These are phyloP conservation scores for Zymoseptoria tritici DNA, from an alignment of 2,329 filamentous ascomycete genomes.

Conservation along the genomic window DNA sequence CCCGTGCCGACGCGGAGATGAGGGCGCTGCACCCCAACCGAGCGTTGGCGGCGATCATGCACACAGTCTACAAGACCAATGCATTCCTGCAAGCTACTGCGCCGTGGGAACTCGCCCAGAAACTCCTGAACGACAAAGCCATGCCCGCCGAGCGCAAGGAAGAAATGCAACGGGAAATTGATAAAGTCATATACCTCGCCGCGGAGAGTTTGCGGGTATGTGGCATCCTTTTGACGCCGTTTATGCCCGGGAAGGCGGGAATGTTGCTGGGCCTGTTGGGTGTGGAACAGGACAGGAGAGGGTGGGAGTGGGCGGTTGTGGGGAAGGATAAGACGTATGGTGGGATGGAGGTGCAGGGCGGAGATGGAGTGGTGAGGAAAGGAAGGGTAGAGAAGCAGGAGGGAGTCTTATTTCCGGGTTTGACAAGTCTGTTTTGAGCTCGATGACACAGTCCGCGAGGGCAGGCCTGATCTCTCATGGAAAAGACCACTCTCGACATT, in stretches of 20 bases:
- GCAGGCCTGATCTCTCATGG: no score
- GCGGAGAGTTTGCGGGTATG: conserved; percentile 71
- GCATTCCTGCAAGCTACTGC: conserved; percentile 55
- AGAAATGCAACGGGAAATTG: conserved; percentile 36
- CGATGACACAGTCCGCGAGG: background rate
- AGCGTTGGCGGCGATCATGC: conserved; percentile 60
- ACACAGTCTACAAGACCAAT: conserved; percentile 57
- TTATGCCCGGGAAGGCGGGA: conserved; percentile 73
- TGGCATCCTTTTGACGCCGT: conserved; percentile 81
- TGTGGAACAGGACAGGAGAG: conserved; percentile 56
- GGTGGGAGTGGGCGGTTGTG: conserved; percentile 53
- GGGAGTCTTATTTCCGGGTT: conserved; percentile 47
- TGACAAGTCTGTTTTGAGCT: conserved; percentile 23
- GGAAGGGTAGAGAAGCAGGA: background rate
- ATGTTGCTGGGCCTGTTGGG: conserved; percentile 70
- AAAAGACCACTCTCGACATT: no score
- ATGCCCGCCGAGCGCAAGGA: conserved; percentile 18
- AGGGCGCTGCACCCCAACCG: conserved; percentile 53
- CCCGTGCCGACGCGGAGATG: conserved; percentile 51
- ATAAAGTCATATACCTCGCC: conserved; percentile 59
- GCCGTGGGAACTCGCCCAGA: conserved; percentile 56
- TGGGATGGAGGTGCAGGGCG: conserved; percentile 4
- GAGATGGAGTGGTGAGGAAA: background rate
- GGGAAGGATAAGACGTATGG: conserved; percentile 68
- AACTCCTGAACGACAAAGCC: conserved; percentile 21